phyloP scores from a whole-genome alignment of 2,329 filamentous ascomycete species.

The Aspergillus sergii region DNA sequence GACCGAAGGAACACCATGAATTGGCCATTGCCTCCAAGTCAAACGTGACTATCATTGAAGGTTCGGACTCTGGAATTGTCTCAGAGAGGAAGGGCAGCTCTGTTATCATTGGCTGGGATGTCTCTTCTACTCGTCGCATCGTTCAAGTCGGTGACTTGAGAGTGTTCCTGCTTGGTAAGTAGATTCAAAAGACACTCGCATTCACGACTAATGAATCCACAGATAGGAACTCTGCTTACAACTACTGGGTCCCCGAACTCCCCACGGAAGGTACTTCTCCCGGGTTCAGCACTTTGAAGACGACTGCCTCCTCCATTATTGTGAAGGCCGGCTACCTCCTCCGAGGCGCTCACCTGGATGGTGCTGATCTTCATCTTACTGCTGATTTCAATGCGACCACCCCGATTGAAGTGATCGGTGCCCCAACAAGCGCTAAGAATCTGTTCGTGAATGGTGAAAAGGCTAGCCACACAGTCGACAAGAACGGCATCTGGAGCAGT shows the following conservation, averaged over 20 bases:
- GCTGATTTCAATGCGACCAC: constrained; percentile 75
- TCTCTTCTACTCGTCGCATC: constrained; percentile 50
- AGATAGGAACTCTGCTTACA: constrained; percentile 56
- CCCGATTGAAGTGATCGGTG: constrained; percentile 68
- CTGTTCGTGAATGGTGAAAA: constrained; percentile 64
- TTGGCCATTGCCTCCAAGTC: constrained; percentile 37
- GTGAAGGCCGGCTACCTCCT: constrained; percentile 49
- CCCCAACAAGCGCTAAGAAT: constrained; percentile 55
- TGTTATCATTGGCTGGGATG: constrained; percentile 55
- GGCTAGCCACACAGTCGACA: constrained; percentile 43
- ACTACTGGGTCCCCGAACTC: constrained; percentile 49
- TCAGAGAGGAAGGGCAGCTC: constrained; percentile 32
- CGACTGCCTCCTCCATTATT: constrained; percentile 39
- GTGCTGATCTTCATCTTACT: constrained; percentile 61
- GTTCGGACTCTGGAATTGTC: constrained; percentile 33
- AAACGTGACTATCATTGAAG: constrained; percentile 33
- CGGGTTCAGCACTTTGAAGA: constrained; percentile 35
- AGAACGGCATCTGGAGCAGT: constrained; percentile 54
- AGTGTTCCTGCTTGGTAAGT: constrained; percentile 58
- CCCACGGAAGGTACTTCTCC: constrained; percentile 27
- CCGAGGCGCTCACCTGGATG: constrained; percentile 55
- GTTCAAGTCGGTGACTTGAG: constrained; percentile 48
- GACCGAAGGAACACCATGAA: constrained; percentile 44
- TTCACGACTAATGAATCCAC: constrained; percentile 17
- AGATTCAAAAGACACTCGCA: not conserved